Conservation (phyloP, 345 rosid species). For the Salix udensis region DNA sequence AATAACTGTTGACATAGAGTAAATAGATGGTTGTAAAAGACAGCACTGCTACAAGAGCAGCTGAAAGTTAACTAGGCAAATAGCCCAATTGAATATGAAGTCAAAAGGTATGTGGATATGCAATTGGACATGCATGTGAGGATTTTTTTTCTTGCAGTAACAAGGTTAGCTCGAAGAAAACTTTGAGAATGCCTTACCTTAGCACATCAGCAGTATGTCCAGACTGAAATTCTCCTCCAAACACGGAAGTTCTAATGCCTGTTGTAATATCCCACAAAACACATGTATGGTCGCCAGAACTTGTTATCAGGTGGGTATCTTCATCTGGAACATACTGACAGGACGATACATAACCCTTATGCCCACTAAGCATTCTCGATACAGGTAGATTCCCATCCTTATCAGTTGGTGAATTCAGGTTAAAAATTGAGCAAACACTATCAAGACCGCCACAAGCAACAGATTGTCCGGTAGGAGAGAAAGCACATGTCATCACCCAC, state of each 20-base stretch:
- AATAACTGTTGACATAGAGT: background rate
- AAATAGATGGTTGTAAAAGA: background rate
- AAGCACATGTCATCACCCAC: slow-evolving; percentile 98
- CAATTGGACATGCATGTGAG: too few relatives aligned
- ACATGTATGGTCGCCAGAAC: slow-evolving; percentile 93
- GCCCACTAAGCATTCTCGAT: slow-evolving; percentile 78
- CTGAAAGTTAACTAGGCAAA: background rate
- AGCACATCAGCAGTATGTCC: slow-evolving; percentile 94
- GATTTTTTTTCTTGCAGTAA: background rate
- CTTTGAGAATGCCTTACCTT: slow-evolving; percentile 43
- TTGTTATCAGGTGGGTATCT: slow-evolving; percentile 76
- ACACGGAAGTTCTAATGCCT: slow-evolving; percentile 87
- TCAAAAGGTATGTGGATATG: background rate
- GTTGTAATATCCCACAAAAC: slow-evolving; percentile 93
- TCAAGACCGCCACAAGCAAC: slow-evolving; percentile 99
- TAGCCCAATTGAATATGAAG: background rate
- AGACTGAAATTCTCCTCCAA: slow-evolving; percentile 96
- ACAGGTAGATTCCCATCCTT: slow-evolving; percentile 78
- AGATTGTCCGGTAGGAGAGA: slow-evolving; percentile 86
- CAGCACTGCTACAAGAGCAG: background rate
- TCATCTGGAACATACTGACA: slow-evolving; percentile 94
- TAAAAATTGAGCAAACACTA: slow-evolving; percentile 86
- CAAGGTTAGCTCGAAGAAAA: background rate
- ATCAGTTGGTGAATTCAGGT: slow-evolving; percentile 76
- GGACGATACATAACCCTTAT: slow-evolving; percentile 84